A percentile compares a stretch with the other conserved stretches of the same genome.
These are phyloP conservation scores for Agroathelia rolfsii DNA, from an alignment of 1,284 basidiomycete genomes.

Conservation along the genomic window DNA sequence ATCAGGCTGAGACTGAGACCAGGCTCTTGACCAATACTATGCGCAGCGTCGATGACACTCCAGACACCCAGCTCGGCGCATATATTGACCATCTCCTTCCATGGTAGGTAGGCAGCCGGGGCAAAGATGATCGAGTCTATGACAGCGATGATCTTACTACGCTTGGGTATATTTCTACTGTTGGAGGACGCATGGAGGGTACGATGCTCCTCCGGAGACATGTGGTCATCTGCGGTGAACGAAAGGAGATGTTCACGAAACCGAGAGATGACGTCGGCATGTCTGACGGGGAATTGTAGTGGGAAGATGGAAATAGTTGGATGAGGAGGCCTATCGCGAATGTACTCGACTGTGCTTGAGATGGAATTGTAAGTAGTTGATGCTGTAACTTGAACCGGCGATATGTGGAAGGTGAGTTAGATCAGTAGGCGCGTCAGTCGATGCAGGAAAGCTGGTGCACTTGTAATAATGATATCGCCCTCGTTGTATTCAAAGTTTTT, in stretches of 20 bases:
- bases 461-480: constrained; percentile 35
- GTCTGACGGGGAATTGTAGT: constrained; percentile 34
- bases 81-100: constrained; percentile 39
- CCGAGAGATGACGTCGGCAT: constrained; percentile 28
- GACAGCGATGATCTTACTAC: constrained; percentile 34
- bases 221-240: constrained; percentile 17
- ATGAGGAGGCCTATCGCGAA: constrained; percentile 30
- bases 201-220: constrained; percentile 8
- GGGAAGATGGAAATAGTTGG: constrained; percentile 26
- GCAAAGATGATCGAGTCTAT: constrained; percentile 44
- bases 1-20: constrained; percentile 31
- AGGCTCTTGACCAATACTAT: constrained; percentile 39
- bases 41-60: constrained; percentile 50
- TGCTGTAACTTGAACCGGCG: constrained; percentile 16
- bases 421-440: constrained; percentile 5
- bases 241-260: constrained; percentile 25
- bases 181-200: constrained; percentile 10
- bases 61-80: constrained; percentile 39
- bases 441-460: constrained; percentile 20
- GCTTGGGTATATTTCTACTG: constrained; percentile 13
- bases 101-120: constrained; percentile 47
- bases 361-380: constrained; percentile 41
- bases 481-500: constrained; percentile 43
- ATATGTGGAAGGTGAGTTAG: not conserved
- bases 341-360: constrained; percentile 32